Evolutionary conservation across 306 rosid species (phyloP).

Genomic region (Comarum palustre): DNA sequence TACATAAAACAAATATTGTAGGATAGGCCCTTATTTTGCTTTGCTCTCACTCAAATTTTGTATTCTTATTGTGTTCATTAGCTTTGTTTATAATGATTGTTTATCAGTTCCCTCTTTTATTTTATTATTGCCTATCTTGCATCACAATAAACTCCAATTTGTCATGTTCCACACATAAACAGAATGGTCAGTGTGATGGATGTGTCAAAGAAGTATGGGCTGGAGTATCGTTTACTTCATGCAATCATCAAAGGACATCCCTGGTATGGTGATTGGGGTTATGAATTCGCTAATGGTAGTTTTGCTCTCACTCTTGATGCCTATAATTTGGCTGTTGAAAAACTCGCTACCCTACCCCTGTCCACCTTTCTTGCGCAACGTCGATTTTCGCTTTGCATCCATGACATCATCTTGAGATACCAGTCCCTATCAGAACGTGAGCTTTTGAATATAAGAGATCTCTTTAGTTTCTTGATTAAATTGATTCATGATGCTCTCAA

Average conservation of each 20-base stretch:
- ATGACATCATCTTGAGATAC: conserved; percentile 53
- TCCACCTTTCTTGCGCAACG: conserved; percentile 51
- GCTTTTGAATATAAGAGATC: conserved; percentile 68
- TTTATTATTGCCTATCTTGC: neutral
- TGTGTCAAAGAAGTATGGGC: conserved; percentile 88
- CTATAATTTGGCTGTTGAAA: conserved; percentile 61
- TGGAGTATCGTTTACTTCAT: conserved; percentile 87
- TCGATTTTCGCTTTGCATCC: conserved; percentile 47
- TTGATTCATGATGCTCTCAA: conserved; percentile 60
- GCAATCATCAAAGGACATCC: conserved; percentile 70
- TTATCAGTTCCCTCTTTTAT: neutral
- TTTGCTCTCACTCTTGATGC: conserved; percentile 74
- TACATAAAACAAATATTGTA: neutral
- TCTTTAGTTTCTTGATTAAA: conserved; percentile 64
- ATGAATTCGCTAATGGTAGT: conserved; percentile 91
- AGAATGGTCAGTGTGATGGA: conserved; percentile 96
- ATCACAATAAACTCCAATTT: neutral
- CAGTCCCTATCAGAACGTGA: conserved; percentile 60
- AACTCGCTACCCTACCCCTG: conserved; percentile 62
- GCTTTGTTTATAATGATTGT: neutral
- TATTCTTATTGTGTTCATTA: neutral
- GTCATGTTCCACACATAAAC: conserved; percentile 27
- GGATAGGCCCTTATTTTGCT: neutral
- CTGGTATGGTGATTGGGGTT: conserved; percentile 98
- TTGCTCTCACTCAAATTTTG: neutral